Evolutionary conservation across 306 rosid species (phyloP).

Genomic region (Fragaria nilgerrensis): DNA sequence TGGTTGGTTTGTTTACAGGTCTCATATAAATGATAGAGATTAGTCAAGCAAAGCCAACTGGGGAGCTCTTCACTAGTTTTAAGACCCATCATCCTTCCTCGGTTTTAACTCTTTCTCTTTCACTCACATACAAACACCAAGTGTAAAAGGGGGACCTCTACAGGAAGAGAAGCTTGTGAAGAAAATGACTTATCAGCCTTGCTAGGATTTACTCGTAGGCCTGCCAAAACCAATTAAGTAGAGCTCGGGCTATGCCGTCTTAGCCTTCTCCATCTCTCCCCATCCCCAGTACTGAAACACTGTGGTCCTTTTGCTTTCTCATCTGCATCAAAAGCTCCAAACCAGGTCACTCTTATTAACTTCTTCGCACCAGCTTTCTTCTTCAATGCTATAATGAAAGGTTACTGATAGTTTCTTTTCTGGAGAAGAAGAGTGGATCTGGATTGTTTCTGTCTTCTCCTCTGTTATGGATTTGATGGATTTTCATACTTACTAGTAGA

Average conservation of each 20-base stretch:
- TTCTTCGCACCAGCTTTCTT: background rate
- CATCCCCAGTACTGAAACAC: background rate
- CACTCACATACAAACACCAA: background rate
- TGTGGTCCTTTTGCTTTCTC: constrained; percentile 5
- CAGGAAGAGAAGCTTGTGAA: background rate
- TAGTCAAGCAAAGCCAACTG: background rate
- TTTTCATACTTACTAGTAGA: background rate
- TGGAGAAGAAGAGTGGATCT: background rate
- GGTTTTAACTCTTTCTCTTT: background rate
- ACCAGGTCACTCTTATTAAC: background rate
- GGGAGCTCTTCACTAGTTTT: background rate
- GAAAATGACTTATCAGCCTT: constrained; percentile 10
- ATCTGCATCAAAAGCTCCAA: background rate
- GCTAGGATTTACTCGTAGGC: background rate
- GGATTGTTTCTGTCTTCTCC: background rate
- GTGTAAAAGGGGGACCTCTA: background rate
- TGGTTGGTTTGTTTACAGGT: background rate
- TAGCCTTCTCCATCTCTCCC: background rate
- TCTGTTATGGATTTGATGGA: background rate
- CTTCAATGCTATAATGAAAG: background rate
- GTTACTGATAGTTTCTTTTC: background rate
- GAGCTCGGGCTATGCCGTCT: constrained; percentile 10
- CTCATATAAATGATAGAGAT: background rate
- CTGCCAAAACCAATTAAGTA: constrained; percentile 12
- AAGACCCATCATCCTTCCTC: background rate